Base-by-base conservation (phyloP, 2,329 filamentous ascomycete genomes). In the Lachnellula hyalina region DNA sequence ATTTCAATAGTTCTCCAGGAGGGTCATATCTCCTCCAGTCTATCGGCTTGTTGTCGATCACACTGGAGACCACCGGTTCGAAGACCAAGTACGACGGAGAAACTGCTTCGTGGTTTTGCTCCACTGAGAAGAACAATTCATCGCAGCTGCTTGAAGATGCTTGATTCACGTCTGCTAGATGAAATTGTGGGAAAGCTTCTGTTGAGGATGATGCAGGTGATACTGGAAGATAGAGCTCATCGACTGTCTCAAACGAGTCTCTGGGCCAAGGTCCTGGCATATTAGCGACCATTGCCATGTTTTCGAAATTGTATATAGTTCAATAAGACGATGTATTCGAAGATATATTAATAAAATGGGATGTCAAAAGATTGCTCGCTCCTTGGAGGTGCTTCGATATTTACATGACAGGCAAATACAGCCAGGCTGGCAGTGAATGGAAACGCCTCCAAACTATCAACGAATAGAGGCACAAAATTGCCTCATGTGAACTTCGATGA, bases 21-120 rank as follows among this genome's bases (percentile, higher is more conserved):
- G 77, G 76, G 2, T 73, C 70, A 58, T 77, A 79, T 49, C 71
- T 66, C 38, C 68, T 72, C 76, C 78, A 81, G 61, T 78, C 73
- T 35, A 73, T 67, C 14, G 50, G 45, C 14, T 56, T 50, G 15
- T 49, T 51, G 5, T 53, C 51, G 1, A 60, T 34, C 14, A 61
- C 60, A 17, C 56, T 61, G 19, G 60, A 58, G 12, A 62, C 52
- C 7, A 61, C 60, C 38, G 63, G 60, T 35, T 61, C 55, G 15
- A 62, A 60, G 14, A 56, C n/a, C 21, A 63, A 36, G 47, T 63
- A 62, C 8, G 59, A 60, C 34, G 55, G 41, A 6, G 47, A 52
- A 46, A 41, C 54, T 15, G 49, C 41, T 48, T 60, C 59, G 3
- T 42, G 52, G 11, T 46, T 47, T 3, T 23, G 42, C 17, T 56